Evolutionary conservation across 2,329 filamentous ascomycete genomes (phyloP).

Genomic region (Alternaria infectoria): DNA sequence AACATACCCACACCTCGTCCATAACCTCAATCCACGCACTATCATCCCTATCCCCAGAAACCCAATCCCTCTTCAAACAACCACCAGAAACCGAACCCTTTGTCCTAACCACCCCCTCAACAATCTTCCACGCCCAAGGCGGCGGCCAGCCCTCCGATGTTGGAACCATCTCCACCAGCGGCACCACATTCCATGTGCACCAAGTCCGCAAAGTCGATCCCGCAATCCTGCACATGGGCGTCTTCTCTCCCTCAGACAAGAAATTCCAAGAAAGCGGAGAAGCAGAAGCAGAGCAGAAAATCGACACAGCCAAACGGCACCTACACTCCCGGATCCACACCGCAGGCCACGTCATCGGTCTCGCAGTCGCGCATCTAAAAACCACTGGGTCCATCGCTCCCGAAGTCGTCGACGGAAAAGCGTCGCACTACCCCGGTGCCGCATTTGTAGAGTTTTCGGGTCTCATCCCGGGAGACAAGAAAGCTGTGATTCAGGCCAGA

Average conservation of each 20-base stretch:
- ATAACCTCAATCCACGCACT: slow-evolving; percentile 59
- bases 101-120: slow-evolving; percentile 67
- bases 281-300: slow-evolving; percentile 23
- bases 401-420: slow-evolving; percentile 71
- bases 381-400: slow-evolving; percentile 44
- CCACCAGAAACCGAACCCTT: slow-evolving; percentile 56
- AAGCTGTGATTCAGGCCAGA: slow-evolving; percentile 62
- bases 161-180: slow-evolving; percentile 59
- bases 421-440: slow-evolving; percentile 72
- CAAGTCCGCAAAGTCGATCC: slow-evolving; percentile 62
- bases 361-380: slow-evolving; percentile 68
- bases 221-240: slow-evolving; percentile 71
- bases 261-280: background rate
- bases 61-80: slow-evolving; percentile 65
- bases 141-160: slow-evolving; percentile 75
- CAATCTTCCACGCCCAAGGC: slow-evolving; percentile 79
- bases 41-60: slow-evolving; percentile 57
- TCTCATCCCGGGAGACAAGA: slow-evolving; percentile 63
- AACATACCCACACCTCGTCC: slow-evolving; percentile 52
- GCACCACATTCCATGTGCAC: slow-evolving; percentile 58
- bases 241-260: slow-evolving; percentile 49
- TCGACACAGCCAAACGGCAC: slow-evolving; percentile 66
- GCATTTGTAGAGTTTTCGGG: slow-evolving; percentile 72
- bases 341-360: slow-evolving; percentile 73
- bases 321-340: slow-evolving; percentile 75